These are phyloP conservation scores for Dendrobium chrysotoxum DNA, from an alignment of 106 monocot genomes.

Conservation along the genomic window DNA sequence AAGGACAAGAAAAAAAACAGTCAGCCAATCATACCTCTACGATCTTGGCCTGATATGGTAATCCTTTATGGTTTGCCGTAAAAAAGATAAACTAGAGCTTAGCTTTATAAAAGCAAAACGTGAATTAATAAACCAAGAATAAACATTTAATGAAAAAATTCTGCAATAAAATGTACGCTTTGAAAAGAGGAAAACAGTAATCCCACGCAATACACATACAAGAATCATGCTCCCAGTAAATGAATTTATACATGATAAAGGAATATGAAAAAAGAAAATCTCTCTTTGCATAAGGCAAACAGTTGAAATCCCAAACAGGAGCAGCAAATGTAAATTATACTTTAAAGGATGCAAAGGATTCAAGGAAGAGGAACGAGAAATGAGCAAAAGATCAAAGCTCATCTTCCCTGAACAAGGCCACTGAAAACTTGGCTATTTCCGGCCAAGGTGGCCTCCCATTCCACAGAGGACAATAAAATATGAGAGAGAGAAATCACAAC, in stretches of 20 bases:
- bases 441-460: slow-evolving; percentile 88
- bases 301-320: not conserved
- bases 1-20: no score
- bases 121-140: not conserved
- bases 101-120: not conserved
- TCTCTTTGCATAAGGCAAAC: not conserved
- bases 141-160: not conserved
- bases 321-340: not conserved
- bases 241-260: not conserved
- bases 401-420: slow-evolving; percentile 93
- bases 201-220: not conserved
- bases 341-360: not conserved
- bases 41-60: not conserved
- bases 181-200: not conserved
- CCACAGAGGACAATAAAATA: slow-evolving; percentile 81
- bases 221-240: not conserved
- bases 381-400: not conserved
- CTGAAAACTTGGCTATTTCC: slow-evolving; percentile 99
- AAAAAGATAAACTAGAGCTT: not conserved
- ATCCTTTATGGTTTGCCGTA: not conserved
- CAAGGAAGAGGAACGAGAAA: not conserved
- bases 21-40: not conserved
- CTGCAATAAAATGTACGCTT: not conserved
- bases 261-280: not conserved
- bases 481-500: slow-evolving; percentile 87